phyloP scores from a whole-genome alignment of 345 rosid species.

The Populus davidiana region DNA sequence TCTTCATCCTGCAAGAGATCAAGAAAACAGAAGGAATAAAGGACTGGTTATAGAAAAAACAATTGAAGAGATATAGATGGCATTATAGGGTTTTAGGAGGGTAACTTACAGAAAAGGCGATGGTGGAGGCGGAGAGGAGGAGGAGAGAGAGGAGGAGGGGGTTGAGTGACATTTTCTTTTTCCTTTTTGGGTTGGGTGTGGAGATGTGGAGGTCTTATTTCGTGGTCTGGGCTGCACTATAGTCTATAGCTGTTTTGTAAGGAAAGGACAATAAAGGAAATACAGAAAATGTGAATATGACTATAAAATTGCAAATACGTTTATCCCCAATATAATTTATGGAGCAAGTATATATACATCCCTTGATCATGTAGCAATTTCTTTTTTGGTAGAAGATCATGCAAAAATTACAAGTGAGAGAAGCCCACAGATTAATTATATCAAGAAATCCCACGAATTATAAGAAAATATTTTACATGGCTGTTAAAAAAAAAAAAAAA shows the following conservation, averaged over 20 bases:
- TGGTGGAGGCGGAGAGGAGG: constrained; percentile 20
- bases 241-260: neutral
- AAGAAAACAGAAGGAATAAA: neutral
- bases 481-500: no score
- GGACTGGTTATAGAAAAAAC: neutral
- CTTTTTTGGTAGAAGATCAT: no score
- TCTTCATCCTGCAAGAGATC: constrained; percentile 42
- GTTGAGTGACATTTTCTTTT: constrained; percentile 1
- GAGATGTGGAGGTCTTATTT: neutral
- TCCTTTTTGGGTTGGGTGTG: neutral
- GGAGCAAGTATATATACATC: no score
- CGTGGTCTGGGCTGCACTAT: neutral
- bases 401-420: no score
- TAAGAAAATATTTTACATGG: no score
- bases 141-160: neutral
- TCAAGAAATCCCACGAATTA: no score
- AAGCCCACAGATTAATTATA: no score
- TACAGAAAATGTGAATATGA: no score
- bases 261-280: no score
- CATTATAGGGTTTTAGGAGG: neutral
- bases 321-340: no score
- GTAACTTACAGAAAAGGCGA: constrained; percentile 24
- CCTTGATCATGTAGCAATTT: no score
- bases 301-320: no score
- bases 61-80: neutral